phyloP scores from a whole-genome alignment of 202 grass and related monocot genomes.

The Carex arenaria region DNA sequence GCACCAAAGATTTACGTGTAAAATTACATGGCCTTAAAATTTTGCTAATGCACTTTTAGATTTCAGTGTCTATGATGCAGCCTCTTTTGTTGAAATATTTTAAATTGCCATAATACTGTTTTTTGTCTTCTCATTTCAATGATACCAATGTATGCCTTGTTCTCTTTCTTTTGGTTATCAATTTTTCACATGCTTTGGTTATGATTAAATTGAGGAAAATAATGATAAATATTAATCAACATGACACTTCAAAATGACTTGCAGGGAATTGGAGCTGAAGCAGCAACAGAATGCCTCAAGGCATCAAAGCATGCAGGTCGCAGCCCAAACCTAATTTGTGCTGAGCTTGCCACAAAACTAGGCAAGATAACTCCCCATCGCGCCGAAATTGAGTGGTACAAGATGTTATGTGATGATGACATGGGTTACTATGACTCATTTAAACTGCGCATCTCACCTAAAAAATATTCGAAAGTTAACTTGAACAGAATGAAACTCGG shows the following conservation, averaged over 20 bases:
- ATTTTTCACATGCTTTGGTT: not conserved
- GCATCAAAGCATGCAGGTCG: slow-evolving; percentile 38
- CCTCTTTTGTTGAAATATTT: not conserved
- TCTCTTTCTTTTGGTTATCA: not conserved
- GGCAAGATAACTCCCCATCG: slow-evolving; percentile 69
- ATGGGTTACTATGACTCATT: slow-evolving; percentile 90
- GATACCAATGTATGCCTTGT: not conserved
- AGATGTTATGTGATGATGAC: slow-evolving; percentile 52
- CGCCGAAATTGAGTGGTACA: slow-evolving; percentile 96
- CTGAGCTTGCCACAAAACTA: slow-evolving; percentile 51
- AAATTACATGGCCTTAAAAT: not conserved
- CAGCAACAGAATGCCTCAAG: slow-evolving; percentile 55
- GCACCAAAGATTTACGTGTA: not conserved
- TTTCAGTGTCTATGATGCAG: not conserved
- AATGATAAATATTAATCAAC: not conserved
- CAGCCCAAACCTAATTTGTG: slow-evolving; percentile 58
- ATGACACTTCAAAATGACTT: not conserved
- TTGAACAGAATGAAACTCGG: slow-evolving; percentile 60
- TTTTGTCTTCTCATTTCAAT: not conserved
- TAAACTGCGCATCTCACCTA: slow-evolving; percentile 50
- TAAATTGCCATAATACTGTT: not conserved
- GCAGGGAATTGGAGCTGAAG: slow-evolving; percentile 50
- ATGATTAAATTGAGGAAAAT: not conserved
- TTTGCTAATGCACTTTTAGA: not conserved
- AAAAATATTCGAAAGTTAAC: slow-evolving; percentile 47